Base-by-base conservation (phyloP, 2,329 filamentous ascomycete species). In the Clonostachys rhizophaga region DNA sequence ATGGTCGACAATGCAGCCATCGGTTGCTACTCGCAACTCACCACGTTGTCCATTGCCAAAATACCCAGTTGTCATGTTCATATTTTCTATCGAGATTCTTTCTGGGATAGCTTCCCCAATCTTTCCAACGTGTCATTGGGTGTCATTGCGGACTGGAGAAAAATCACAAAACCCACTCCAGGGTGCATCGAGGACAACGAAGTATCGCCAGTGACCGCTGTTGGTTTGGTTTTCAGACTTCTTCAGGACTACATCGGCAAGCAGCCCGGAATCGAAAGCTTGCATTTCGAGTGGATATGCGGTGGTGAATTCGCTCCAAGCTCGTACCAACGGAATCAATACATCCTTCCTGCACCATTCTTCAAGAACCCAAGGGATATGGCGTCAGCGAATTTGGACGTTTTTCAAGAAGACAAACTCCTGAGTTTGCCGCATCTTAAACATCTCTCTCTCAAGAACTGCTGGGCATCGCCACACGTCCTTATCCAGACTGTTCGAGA, bases 291-390 rank as follows among this genome's bases (percentile, higher is more conserved):
- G 49, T 89, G 83, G 78, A 68, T 78, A 6, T 79, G 78, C 45
- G 84, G 85, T 41, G 86, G 85, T 30, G 86, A 89, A 63, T 76
- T 84, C 52, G 82, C 80, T 3, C 66, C 76, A 16, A 83, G 84
- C 20, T 63, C 79, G 4, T 76, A 75, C 52, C 80, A 82, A 34
- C 75, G 85, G 24, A 86, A 86, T 55, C 71, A 73, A 47, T 72
- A 82, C 54, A 61, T 89, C 34, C 65, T 89, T 16, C 82, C 84
- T 1, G 81, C 81, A 9, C 85, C 83, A 2, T 63, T 83, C 49
- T 56, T 74, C 20, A 56, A 72, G 17, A 50, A 48, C 6, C 49
- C 63, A 10, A 50, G 53, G 5, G 45, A 55, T 39, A 68, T 72
- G 65, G 48, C 55, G 10, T 42, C 45, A 4, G 52, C 52, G 2